Evolutionary conservation across 1,284 basidiomycete species (phyloP).

Genomic region (Trichosporon ovoides): DNA sequence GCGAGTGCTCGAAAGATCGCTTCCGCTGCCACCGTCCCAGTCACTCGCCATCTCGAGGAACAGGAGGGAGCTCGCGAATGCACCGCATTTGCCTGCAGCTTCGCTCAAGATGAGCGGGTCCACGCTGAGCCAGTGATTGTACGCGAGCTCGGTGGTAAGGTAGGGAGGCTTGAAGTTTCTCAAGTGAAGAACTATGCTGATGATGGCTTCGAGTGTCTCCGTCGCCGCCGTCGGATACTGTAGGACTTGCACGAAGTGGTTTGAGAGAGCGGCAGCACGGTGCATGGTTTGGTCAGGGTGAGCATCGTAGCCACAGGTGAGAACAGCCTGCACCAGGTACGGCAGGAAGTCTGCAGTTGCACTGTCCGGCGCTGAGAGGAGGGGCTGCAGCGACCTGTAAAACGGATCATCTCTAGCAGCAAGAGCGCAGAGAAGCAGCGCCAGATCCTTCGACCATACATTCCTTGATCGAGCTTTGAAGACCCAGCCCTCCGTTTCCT

Average conservation of each 20-base stretch:
- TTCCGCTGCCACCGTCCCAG: conserved; percentile 24
- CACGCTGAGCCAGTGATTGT: conserved; percentile 78
- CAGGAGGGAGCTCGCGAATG: conserved; percentile 81
- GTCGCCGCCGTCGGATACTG: conserved; percentile 18
- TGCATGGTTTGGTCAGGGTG: conserved; percentile 4
- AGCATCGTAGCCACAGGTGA: conserved; percentile 48
- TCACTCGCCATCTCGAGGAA: conserved; percentile 79
- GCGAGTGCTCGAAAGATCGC: conserved; percentile 16
- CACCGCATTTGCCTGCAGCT: conserved; percentile 69
- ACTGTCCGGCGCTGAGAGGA: conserved; percentile 56
- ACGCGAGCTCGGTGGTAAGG: conserved; percentile 56
- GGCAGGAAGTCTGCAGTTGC: conserved; percentile 67
- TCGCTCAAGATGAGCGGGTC: conserved; percentile 67
- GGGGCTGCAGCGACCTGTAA: conserved; percentile 61
- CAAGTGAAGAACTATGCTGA: conserved; percentile 75
- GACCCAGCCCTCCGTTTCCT: conserved; percentile 17
- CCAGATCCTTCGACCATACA: conserved; percentile 62
- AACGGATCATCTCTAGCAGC: conserved; percentile 58
- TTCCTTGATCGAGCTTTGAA: conserved; percentile 13
- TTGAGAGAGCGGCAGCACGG: conserved; percentile 51
- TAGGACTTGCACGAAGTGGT: conserved; percentile 57
- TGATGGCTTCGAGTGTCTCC: conserved; percentile 53
- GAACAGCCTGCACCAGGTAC: conserved; percentile 64
- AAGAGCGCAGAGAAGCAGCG: conserved; percentile 60
- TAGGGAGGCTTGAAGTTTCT: conserved; percentile 59